Conservation (phyloP, 2,329 filamentous ascomycete genomes). For the Nigrospora sphaerica region DNA sequence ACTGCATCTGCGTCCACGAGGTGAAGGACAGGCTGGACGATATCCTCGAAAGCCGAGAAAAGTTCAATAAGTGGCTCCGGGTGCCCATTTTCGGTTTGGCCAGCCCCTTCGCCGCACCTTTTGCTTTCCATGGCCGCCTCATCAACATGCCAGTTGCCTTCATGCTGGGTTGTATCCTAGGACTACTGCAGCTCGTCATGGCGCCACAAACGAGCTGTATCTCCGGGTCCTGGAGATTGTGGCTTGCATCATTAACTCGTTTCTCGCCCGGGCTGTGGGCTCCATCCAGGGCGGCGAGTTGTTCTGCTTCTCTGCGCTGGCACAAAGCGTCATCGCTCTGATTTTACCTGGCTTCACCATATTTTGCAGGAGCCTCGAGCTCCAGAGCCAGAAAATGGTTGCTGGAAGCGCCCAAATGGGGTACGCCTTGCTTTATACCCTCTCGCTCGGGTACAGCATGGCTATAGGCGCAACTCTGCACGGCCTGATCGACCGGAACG, state of each 20-base stretch:
- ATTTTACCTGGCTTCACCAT: conserved; percentile 61
- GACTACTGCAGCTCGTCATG: conserved; percentile 65
- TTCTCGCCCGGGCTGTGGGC: conserved; percentile 61
- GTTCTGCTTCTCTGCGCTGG: conserved; percentile 66
- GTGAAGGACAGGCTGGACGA: conserved; percentile 45
- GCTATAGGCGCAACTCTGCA: conserved; percentile 50
- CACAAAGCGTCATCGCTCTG: conserved; percentile 68
- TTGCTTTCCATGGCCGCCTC: conserved; percentile 69
- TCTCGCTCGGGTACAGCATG: conserved; percentile 67
- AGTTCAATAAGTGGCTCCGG: conserved; percentile 43
- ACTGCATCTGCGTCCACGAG: conserved; percentile 50
- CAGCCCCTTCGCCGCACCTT: conserved; percentile 69
- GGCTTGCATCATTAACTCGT: conserved; percentile 59
- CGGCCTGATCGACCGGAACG: conserved; percentile 37
- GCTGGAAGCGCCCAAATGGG: conserved; percentile 66
- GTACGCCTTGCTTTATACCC: conserved; percentile 64
- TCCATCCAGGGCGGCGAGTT: conserved; percentile 51
- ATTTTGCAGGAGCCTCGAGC: conserved; percentile 51
- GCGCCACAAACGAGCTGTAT: conserved; percentile 70
- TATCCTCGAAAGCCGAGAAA: conserved; percentile 46
- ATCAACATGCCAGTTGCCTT: conserved; percentile 77
- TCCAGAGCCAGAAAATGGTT: conserved; percentile 61
- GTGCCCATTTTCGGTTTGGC: conserved; percentile 70
- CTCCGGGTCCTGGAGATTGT: conserved; percentile 44
- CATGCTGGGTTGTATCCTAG: conserved; percentile 66